Evolutionary conservation across 352 stramenopile genomes (phyloP), one percentile per base, ranked within the genome.

Genomic region (Plasmopara halstedii): DNA sequence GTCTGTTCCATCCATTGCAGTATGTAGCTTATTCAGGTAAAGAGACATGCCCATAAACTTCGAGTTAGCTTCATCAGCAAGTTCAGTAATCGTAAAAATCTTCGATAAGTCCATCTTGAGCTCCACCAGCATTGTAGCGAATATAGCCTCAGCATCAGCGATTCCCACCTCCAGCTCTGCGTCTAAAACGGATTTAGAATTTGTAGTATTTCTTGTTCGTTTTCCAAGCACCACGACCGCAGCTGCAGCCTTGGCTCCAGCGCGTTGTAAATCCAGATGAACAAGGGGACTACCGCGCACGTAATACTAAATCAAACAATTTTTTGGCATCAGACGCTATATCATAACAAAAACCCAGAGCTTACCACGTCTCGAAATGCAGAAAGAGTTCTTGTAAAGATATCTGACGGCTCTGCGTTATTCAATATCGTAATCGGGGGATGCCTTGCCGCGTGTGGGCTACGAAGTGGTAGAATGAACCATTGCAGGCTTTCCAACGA

Each of bases 21-120:
- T 37, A 33, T 62, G 39, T n/a, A 73, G 36, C 25, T 68, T 58
- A 11, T 62, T 54, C 3, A 83, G 38, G 38, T 89, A 69, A 48
- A 87, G 88, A 15, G 71, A 79, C 46, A 79, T 89, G 3, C 80
- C 80, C 37, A 93, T 69, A 37, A 88, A 90, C 55, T 90, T 93
- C n/a, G 82, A 93, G 43, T 93, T 93, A 21, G 72, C 73, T 50
- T 88, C 76, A 39, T 93, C 75, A 1, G 75, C 62, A 18, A 93
- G 73, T 40, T 93, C 82, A 0, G 82, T 93, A 55, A 93, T 78
- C 4, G 82, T 90, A 37, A 93, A 93, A 31, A 90, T 83, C 46
- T 72, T 77, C 7, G 72, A 65, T 17, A 88, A 86, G 50, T 93
- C 73, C 78, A 93, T 89, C 51, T 93, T 90, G 25, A 93, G 58